phyloP scores from a whole-genome alignment of 805 yeast genomes.

The Ogataea salicorniae region DNA sequence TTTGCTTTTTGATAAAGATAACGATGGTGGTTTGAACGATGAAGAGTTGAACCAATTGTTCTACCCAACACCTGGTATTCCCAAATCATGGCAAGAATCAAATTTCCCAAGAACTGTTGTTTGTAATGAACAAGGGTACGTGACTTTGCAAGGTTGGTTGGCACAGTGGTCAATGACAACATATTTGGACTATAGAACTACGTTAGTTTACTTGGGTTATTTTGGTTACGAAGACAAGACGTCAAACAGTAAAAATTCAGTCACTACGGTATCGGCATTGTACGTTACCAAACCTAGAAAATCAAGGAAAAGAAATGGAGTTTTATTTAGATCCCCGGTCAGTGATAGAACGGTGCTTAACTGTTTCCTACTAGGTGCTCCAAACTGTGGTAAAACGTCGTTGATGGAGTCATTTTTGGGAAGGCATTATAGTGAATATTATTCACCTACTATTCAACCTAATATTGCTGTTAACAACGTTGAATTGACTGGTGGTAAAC shows the following conservation, averaged over 20 bases:
- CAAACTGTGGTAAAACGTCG: slow-evolving; percentile 83
- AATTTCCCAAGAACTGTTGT: slow-evolving; percentile 87
- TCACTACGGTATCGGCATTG: slow-evolving; percentile 42
- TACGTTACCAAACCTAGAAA: slow-evolving; percentile 80
- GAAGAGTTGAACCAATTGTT: slow-evolving; percentile 65
- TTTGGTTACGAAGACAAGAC: slow-evolving; percentile 68
- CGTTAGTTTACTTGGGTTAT: slow-evolving; percentile 84
- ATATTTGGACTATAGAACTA: slow-evolving; percentile 73
- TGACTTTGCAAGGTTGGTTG: slow-evolving; percentile 95
- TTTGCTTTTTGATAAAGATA: slow-evolving; percentile 83
- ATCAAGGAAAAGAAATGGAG: slow-evolving; percentile 59
- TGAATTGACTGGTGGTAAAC: slow-evolving; percentile 91
- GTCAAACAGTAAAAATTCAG: slow-evolving; percentile 10
- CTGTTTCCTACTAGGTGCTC: slow-evolving; percentile 82
- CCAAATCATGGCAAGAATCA: slow-evolving; percentile 77
- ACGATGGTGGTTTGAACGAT: slow-evolving; percentile 90
- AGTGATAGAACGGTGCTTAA: slow-evolving; percentile 87
- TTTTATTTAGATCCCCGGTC: slow-evolving; percentile 59
- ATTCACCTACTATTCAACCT: slow-evolving; percentile 80
- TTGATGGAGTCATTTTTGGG: slow-evolving; percentile 77
- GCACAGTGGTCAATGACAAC: slow-evolving; percentile 99
- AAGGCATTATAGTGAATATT: slow-evolving; percentile 60
- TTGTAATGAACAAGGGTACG: slow-evolving; percentile 82
- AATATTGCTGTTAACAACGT: slow-evolving; percentile 85
- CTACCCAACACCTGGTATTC: slow-evolving; percentile 90